A percentile compares a stretch with the other conserved stretches of the same genome.
These are phyloP conservation scores for Fusarium clavum DNA, from an alignment of 2,329 filamentous ascomycete genomes.

Conservation along the genomic window DNA sequence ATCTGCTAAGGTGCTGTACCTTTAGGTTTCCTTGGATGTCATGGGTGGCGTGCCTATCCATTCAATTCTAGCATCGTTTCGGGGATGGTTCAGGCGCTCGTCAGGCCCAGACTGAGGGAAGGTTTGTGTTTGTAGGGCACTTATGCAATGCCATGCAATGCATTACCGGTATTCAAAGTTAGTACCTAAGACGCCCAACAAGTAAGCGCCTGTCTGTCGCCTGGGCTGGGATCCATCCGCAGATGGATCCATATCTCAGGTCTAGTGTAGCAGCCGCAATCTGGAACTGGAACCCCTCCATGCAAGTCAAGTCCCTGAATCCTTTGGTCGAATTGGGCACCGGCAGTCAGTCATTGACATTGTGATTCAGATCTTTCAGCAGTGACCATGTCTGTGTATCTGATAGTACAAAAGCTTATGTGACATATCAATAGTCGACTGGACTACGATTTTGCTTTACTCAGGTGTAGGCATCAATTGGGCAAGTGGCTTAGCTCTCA, in stretches of 20 bases:
- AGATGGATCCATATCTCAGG: constrained; percentile 16
- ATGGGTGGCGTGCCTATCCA: constrained; percentile 27
- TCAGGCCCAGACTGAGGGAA: constrained; percentile 35
- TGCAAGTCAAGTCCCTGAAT: constrained; percentile 29
- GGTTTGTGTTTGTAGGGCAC: constrained; percentile 19
- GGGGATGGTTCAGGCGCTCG: constrained; percentile 41
- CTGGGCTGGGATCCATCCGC: constrained; percentile 25
- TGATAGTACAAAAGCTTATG: not conserved
- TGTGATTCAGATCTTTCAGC: not conserved
- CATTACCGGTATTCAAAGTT: constrained; percentile 7
- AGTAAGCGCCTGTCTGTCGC: constrained; percentile 13
- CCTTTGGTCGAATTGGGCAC: constrained; percentile 5
- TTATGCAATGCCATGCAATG: constrained; percentile 1
- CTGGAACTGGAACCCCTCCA: constrained; percentile 24
- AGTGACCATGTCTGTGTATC: not conserved
- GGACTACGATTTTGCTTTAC: not conserved
- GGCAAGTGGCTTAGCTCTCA: constrained; percentile 42
- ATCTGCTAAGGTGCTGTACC: not conserved
- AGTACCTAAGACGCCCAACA: constrained; percentile 28
- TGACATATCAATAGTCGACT: not conserved
- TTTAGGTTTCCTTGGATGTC: constrained; percentile 7
- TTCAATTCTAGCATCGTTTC: constrained; percentile 35
- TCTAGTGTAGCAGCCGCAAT: constrained; percentile 32
- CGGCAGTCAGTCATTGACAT: not conserved
- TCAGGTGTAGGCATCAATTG: not conserved